Evolutionary conservation across 2,329 filamentous ascomycete genomes (phyloP).

Genomic region (Phyllachora maydis): DNA sequence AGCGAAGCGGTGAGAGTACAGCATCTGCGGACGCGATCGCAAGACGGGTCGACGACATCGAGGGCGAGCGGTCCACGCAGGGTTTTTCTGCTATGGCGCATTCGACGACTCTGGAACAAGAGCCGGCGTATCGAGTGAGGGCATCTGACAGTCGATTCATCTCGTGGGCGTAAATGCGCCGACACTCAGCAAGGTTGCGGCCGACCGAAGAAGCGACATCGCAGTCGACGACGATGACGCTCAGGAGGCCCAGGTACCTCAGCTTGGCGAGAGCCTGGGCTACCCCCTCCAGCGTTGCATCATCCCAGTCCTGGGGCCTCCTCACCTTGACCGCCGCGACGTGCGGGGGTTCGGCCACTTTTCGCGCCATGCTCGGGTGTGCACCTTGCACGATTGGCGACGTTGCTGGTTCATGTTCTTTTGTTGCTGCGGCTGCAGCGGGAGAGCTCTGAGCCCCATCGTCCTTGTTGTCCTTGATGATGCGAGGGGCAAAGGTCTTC

Average conservation of each 20-base stretch:
- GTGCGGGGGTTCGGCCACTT: conserved; percentile 35
- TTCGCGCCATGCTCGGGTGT: too few relatives aligned
- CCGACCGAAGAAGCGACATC: conserved; percentile 14
- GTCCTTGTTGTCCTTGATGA: too few relatives aligned
- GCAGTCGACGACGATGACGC: conserved; percentile 68
- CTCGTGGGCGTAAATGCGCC: conserved; percentile 35
- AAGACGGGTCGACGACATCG: conserved; percentile 7
- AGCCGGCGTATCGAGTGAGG: conserved; percentile 47
- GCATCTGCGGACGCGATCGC: conserved; percentile 15
- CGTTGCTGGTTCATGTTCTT: too few relatives aligned
- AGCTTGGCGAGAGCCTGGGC: conserved; percentile 73
- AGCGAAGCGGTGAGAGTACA: conserved; percentile 42
- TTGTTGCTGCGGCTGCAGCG: too few relatives aligned
- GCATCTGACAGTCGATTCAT: conserved; percentile 54
- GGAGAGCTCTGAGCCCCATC: too few relatives aligned
- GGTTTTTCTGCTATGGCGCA: too few relatives aligned
- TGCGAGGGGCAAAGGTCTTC: conserved; percentile 50
- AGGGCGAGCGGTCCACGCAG: conserved; percentile 17
- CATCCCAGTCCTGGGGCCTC: conserved; percentile 48
- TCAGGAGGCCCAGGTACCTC: conserved; percentile 58
- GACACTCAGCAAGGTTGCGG: too few relatives aligned
- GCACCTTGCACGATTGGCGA: too few relatives aligned
- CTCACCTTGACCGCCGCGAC: conserved; percentile 75
- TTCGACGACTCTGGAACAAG: conserved; percentile 49
- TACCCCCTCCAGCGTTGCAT: conserved; percentile 50